Evolutionary conservation across 768 basidiomycete species (phyloP).

Genomic region (Boletus speciosus): DNA sequence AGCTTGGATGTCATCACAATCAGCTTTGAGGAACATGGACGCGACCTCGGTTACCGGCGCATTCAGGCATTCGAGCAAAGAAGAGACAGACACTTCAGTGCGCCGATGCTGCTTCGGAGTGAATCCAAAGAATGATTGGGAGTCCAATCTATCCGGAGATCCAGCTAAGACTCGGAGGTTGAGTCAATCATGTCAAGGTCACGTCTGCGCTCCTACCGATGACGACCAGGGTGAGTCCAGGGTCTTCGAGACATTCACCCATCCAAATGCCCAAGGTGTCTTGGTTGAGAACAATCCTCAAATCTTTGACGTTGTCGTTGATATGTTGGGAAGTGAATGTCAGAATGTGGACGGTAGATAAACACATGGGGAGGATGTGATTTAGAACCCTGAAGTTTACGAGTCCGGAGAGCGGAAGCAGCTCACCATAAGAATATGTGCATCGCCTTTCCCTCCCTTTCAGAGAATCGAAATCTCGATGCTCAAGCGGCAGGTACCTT

Average conservation of each 20-base stretch:
- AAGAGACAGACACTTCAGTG: neutral
- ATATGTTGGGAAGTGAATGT: neutral
- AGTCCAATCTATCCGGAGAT: neutral
- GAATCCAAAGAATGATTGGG: neutral
- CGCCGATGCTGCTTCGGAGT: neutral
- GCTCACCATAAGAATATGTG: neutral
- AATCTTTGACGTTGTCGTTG: neutral
- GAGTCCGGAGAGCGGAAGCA: neutral
- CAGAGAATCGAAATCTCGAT: neutral
- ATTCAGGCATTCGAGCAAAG: neutral
- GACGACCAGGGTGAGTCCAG: neutral
- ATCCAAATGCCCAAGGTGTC: neutral
- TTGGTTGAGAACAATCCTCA: neutral
- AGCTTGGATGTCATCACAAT: neutral
- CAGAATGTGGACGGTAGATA: neutral
- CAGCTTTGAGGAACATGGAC: neutral
- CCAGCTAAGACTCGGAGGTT: neutral
- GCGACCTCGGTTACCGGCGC: constrained; percentile 1
- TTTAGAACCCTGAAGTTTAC: neutral
- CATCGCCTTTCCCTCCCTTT: neutral
- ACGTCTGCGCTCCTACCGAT: neutral
- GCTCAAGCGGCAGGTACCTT: too few relatives aligned
- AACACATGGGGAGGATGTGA: neutral
- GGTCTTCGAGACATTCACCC: constrained; percentile 1
- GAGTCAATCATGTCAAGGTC: neutral